Conservation (phyloP, 2,329 filamentous ascomycete genomes). For the Aspergillus floridensis region DNA sequence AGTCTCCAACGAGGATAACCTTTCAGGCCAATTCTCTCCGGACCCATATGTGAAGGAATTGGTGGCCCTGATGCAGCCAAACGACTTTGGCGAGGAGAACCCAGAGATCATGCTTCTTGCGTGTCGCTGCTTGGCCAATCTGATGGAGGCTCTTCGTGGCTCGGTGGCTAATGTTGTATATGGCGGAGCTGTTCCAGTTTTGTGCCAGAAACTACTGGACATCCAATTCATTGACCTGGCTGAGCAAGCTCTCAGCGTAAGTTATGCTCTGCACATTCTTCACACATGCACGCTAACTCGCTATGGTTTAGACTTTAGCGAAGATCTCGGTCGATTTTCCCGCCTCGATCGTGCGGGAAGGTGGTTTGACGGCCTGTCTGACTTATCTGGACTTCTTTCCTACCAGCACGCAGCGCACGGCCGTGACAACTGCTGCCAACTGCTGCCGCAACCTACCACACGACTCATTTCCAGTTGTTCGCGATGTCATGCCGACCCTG, state of each 20-base stretch:
- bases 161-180: slow-evolving; percentile 96
- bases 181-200: slow-evolving; percentile 88
- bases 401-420: slow-evolving; percentile 92
- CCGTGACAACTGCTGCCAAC: slow-evolving; percentile 95
- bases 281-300: slow-evolving; percentile 2
- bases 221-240: slow-evolving; percentile 97
- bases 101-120: slow-evolving; percentile 96
- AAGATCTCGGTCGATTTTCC: slow-evolving; percentile 98
- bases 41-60: slow-evolving; percentile 95
- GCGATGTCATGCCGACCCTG: slow-evolving; percentile 94
- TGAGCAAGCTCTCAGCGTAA: slow-evolving; percentile 84
- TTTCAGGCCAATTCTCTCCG: slow-evolving; percentile 90
- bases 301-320: slow-evolving; percentile 67
- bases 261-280: slow-evolving; percentile 25
- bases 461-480: slow-evolving; percentile 86
- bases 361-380: slow-evolving; percentile 90
- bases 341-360: slow-evolving; percentile 90
- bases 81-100: slow-evolving; percentile 83
- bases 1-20: slow-evolving; percentile 93
- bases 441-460: slow-evolving; percentile 96
- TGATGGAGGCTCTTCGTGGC: slow-evolving; percentile 94
- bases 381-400: slow-evolving; percentile 97
- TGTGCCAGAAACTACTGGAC: slow-evolving; percentile 92
- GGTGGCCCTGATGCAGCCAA: slow-evolving; percentile 85
- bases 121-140: slow-evolving; percentile 89